A percentile compares a stretch with the other conserved stretches of the same genome.
phyloP scores from a whole-genome alignment of 139 green algal genomes.

The Tetraselmis chui region DNA sequence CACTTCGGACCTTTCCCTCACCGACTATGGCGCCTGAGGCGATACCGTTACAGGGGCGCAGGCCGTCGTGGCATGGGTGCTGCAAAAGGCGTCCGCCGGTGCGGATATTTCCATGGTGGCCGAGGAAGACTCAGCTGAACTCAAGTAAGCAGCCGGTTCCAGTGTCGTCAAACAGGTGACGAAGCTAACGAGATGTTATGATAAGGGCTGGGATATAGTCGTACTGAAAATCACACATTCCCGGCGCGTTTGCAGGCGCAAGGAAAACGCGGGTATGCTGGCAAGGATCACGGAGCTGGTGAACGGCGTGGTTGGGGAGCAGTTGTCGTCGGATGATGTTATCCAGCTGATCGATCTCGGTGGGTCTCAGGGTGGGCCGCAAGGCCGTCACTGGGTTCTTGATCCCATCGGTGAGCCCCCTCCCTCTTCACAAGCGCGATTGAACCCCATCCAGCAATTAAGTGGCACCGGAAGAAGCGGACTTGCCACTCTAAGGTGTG shows the following conservation, averaged over 20 bases:
- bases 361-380: slow-evolving; percentile 49
- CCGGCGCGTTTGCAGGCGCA: too few species aligned
- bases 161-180: too few species aligned
- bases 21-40: not conserved
- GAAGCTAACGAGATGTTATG: too few species aligned
- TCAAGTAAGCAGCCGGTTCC: slow-evolving; percentile 46
- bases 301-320: slow-evolving; percentile 48
- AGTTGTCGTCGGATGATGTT: slow-evolving; percentile 44
- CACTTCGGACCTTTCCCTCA: not conserved
- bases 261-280: slow-evolving; percentile 53
- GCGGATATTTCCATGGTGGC: slow-evolving; percentile 75
- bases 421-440: slow-evolving; percentile 4
- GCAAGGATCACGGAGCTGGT: slow-evolving; percentile 79
- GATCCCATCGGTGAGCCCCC: slow-evolving; percentile 64
- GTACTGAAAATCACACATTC: too few species aligned
- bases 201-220: too few species aligned
- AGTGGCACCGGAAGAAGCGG: not conserved
- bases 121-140: slow-evolving; percentile 75
- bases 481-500: too few species aligned
- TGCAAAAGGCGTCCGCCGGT: slow-evolving; percentile 44
- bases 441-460: not conserved
- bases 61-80: slow-evolving; percentile 78
- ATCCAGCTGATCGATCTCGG: slow-evolving; percentile 67
- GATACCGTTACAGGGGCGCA: slow-evolving; percentile 79
- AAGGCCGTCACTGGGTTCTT: slow-evolving; percentile 84